Base-by-base conservation (phyloP, 108 stramenopile species). In the Cylindrotheca closterium region DNA sequence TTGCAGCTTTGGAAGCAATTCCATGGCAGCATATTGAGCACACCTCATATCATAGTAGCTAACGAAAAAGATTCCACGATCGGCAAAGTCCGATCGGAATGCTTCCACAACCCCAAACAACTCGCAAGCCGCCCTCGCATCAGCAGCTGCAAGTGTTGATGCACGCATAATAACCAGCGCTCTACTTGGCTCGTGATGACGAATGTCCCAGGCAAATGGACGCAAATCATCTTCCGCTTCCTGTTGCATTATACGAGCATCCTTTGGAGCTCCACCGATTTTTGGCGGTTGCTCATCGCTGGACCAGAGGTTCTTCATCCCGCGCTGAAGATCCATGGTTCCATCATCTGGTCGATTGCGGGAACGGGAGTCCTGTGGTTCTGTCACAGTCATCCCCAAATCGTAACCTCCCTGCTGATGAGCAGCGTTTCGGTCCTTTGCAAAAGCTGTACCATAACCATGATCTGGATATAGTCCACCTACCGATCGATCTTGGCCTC, bases 1-100 rank as follows among this genome's bases (percentile, higher is more conserved):
- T 34, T 74, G 55, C 10, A 79, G 64, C 12, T 52, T 58, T 24
- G 45, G 28, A 55, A 82, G 75, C 48, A 95, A 68, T 47, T 89
- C 89, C 62, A 63, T 62, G 7, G 87, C 87, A n/a, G 94, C 91
- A 58, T 79, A 70, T 47, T 85, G 84, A 21, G 91, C 91, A 26
- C 81, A 74, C 21, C 94, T 73, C 63, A 92, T 80, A 68, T 95
- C 94, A 70, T 79, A 88, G 63, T 81, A 95, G 28, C 85, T 77
- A 3, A 84, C 87, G 68, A 95, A 91, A 66, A 80, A 74, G 2
- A 95, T 71, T 0, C 94, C 94, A 23, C 63, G 55, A 1, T 80
- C 67, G 28, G 75, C 71, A 64, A 85, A 85, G 48, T 95, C 94
- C 19, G 88, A 75, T 23, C 94, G 83, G 65, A 95, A 91, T 4